Evolutionary conservation across 2,329 filamentous ascomycete genomes (phyloP), one percentile per base, ranked within the genome.

Genomic region (Pezicula carpinea): DNA sequence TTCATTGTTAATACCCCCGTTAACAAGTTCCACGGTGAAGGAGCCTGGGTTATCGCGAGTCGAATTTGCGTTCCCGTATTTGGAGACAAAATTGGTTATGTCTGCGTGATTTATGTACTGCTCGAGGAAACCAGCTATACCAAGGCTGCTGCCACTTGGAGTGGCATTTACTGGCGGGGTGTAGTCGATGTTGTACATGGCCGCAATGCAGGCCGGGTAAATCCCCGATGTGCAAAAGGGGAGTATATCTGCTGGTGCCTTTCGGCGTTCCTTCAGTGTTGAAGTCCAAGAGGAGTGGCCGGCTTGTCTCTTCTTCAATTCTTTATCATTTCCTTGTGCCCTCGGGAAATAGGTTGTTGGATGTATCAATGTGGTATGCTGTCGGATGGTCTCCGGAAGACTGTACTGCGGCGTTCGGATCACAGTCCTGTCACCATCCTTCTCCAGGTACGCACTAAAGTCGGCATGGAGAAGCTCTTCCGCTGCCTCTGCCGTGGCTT

Each of bases 131-230:
- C 70, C 72, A 26, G 58, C 57, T 14, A 87, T 80, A n/a, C 83
- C 84, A 44, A 83, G 79, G 49, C 74, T 77, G 49, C 83, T 83
- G 0, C 68, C 85, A 31, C 74, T 79, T 55, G 72, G 77, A 6
- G 83, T 59, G 10, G 55, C 34, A 45, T 60, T 57, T 17, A 46
- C 60, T 42, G 54, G 54, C 54, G 43, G 59, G 48, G 44, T 52
- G 32, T 60, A 66, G 49, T 46, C 53, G 45, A 62, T 53, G 35
- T 60, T 62, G 44, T 66, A 65, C 19, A 66, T 45, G 13, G 43
- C 49, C 3, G 54, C 47, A 1, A 66, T 52, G 33, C 62, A 67
- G 2, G 46, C 48, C 10, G 61, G 58, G 5, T 59, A 63, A 31
- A 64, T 59, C 3, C 17, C 17, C 3, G 17, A 15, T 7, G 4